Percentiles rank a stretch among this genome's conserved stretches.
Evolutionary conservation across 2,329 filamentous ascomycete species (phyloP).

Genomic region (Tricladium varicosporioides): DNA sequence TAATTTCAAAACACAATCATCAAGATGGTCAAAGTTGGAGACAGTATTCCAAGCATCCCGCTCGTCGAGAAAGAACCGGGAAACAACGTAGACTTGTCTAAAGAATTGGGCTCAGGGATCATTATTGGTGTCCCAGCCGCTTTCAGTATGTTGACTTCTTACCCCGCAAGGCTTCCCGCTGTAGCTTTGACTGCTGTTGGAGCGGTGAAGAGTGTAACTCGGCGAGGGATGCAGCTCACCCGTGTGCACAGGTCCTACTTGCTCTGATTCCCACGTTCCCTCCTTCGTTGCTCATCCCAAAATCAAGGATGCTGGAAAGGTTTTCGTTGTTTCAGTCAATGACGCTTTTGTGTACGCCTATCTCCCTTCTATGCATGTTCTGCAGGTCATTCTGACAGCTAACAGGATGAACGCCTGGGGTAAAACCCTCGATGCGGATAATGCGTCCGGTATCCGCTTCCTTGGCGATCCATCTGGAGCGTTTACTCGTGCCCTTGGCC

Average conservation of each 20-base stretch:
- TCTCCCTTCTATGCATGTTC: not conserved
- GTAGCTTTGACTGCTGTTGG: not conserved
- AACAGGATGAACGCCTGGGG: slow-evolving; percentile 86
- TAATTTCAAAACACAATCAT: not conserved
- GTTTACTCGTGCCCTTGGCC: slow-evolving; percentile 81
- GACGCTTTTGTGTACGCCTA: slow-evolving; percentile 82
- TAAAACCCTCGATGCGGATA: slow-evolving; percentile 68
- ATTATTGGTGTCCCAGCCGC: slow-evolving; percentile 84
- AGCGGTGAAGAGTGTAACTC: not conserved
- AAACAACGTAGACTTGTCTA: slow-evolving; percentile 83
- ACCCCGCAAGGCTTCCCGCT: not conserved
- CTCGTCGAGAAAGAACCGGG: slow-evolving; percentile 84
- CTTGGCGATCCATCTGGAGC: slow-evolving; percentile 75
- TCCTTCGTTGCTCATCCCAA: slow-evolving; percentile 80
- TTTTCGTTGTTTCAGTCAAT: slow-evolving; percentile 91
- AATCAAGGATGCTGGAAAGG: slow-evolving; percentile 75
- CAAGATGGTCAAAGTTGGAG: slow-evolving; percentile 64
- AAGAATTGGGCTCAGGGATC: slow-evolving; percentile 70
- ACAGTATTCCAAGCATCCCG: slow-evolving; percentile 73
- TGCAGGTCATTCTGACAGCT: not conserved
- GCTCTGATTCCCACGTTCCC: slow-evolving; percentile 73
- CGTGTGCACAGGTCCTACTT: slow-evolving; percentile 49
- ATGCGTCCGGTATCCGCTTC: slow-evolving; percentile 71
- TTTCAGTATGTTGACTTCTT: slow-evolving; percentile 51
- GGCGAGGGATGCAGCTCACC: no score